phyloP scores from a whole-genome alignment of 169 alveolate species.

The Plasmodium gaboni region DNA sequence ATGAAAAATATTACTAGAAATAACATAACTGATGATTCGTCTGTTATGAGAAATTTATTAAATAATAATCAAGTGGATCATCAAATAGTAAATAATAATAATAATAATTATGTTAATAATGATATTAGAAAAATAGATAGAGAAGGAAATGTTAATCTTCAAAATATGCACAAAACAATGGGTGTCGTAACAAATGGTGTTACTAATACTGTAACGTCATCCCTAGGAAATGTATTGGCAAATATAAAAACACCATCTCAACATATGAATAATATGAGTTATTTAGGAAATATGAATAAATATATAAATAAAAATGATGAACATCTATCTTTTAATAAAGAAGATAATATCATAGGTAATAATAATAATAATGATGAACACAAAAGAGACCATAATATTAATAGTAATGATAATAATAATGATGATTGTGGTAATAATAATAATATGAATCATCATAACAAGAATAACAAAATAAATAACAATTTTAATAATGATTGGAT shows the following conservation, averaged over 20 bases:
- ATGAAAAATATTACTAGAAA: background rate
- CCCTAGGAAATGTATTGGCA: too few species aligned
- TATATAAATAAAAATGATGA: background rate
- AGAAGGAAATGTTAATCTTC: too few species aligned
- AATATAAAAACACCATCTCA: too few species aligned
- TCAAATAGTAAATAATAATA: too few species aligned
- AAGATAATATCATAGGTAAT: background rate
- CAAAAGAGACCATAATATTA: background rate
- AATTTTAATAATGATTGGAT: conserved; percentile 10
- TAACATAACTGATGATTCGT: background rate
- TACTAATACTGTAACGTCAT: too few species aligned
- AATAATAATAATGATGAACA: background rate
- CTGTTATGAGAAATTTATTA: too few species aligned
- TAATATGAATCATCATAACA: background rate
- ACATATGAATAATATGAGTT: conserved; percentile 8
- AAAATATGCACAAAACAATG: too few species aligned
- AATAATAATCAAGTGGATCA: too few species aligned
- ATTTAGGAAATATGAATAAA: background rate
- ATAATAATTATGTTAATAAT: too few species aligned
- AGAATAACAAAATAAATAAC: background rate
- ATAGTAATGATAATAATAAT: background rate
- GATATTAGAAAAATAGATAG: too few species aligned
- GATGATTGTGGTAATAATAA: background rate
- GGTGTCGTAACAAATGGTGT: too few species aligned
- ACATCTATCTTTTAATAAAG: background rate